Conservation (phyloP, 768 basidiomycete genomes). For the Lentinula edodes region DNA sequence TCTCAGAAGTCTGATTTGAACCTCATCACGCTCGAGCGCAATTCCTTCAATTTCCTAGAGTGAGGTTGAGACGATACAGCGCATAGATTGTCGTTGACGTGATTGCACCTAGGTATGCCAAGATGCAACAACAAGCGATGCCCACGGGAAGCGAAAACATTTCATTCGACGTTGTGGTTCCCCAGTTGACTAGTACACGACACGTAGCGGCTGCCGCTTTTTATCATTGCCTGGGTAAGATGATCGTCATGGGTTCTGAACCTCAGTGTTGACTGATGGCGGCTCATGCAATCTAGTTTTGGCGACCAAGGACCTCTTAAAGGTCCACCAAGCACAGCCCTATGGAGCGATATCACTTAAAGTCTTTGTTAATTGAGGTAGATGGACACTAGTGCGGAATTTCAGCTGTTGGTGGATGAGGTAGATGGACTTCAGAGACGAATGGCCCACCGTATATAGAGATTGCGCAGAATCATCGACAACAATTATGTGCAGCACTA, state of each 20-base stretch:
- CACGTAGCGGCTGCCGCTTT: slow-evolving; percentile 80
- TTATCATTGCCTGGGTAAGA: slow-evolving; percentile 78
- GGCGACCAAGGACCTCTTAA: slow-evolving; percentile 67
- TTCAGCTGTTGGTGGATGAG: not conserved
- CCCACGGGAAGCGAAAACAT: slow-evolving; percentile 41
- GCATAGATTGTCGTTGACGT: not conserved
- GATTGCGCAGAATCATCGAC: too few relatives aligned
- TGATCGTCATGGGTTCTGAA: slow-evolving; percentile 8
- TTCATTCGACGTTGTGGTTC: slow-evolving; percentile 63
- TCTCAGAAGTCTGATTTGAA: slow-evolving; percentile 54
- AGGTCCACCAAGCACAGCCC: slow-evolving; percentile 51
- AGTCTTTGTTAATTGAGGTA: not conserved
- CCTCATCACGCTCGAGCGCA: slow-evolving; percentile 59
- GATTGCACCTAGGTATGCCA: slow-evolving; percentile 54
- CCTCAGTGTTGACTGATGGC: not conserved
- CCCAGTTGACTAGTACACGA: slow-evolving; percentile 57
- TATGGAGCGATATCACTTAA: slow-evolving; percentile 48
- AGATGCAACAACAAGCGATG: slow-evolving; percentile 66
- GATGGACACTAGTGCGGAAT: not conserved
- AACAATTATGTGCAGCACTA: too few relatives aligned
- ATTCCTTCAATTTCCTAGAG: slow-evolving; percentile 80
- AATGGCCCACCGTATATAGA: too few relatives aligned
- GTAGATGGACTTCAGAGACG: not conserved
- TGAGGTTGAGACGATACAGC: slow-evolving; percentile 24
- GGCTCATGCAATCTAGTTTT: slow-evolving; percentile 42